These are phyloP conservation scores for Fusarium annulatum DNA, from an alignment of 2,329 filamentous ascomycete genomes.

Conservation along the genomic window DNA sequence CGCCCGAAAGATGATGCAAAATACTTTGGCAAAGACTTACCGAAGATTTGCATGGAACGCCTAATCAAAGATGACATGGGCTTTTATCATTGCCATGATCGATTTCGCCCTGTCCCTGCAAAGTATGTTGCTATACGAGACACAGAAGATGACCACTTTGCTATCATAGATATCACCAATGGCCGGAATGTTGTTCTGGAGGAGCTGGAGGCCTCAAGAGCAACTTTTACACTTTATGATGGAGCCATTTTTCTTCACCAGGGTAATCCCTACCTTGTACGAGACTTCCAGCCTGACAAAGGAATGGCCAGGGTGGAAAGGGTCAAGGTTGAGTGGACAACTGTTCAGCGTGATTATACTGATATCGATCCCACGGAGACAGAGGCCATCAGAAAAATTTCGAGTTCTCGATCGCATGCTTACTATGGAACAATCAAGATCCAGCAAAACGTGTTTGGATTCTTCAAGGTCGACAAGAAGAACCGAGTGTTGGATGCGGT, in stretches of 20 bases:
- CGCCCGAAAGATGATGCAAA: slow-evolving; percentile 76
- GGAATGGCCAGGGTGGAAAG: slow-evolving; percentile 88
- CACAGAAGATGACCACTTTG: slow-evolving; percentile 89
- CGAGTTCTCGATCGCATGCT: slow-evolving; percentile 71
- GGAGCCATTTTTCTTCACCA: slow-evolving; percentile 97
- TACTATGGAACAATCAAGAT: slow-evolving; percentile 91
- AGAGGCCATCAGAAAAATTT: slow-evolving; percentile 82
- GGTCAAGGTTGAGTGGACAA: slow-evolving; percentile 95
- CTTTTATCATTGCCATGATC: slow-evolving; percentile 89
- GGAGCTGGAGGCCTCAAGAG: slow-evolving; percentile 95
- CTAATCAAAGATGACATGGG: slow-evolving; percentile 79
- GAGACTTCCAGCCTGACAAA: slow-evolving; percentile 84
- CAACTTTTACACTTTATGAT: slow-evolving; percentile 95
- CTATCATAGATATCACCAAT: slow-evolving; percentile 88
- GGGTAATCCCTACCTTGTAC: slow-evolving; percentile 90
- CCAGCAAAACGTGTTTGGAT: slow-evolving; percentile 90
- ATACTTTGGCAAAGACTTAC: slow-evolving; percentile 83
- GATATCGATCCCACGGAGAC: slow-evolving; percentile 95
- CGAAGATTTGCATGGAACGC: slow-evolving; percentile 77
- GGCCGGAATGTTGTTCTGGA: slow-evolving; percentile 87
- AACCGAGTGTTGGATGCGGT: slow-evolving; percentile 90
- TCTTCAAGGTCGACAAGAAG: slow-evolving; percentile 94
- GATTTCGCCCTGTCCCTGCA: slow-evolving; percentile 87
- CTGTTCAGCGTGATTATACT: slow-evolving; percentile 90
- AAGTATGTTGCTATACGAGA: slow-evolving; percentile 89